Evolutionary conservation across 2,329 filamentous ascomycete genomes (phyloP).

Genomic region (Aspergillus ruber): DNA sequence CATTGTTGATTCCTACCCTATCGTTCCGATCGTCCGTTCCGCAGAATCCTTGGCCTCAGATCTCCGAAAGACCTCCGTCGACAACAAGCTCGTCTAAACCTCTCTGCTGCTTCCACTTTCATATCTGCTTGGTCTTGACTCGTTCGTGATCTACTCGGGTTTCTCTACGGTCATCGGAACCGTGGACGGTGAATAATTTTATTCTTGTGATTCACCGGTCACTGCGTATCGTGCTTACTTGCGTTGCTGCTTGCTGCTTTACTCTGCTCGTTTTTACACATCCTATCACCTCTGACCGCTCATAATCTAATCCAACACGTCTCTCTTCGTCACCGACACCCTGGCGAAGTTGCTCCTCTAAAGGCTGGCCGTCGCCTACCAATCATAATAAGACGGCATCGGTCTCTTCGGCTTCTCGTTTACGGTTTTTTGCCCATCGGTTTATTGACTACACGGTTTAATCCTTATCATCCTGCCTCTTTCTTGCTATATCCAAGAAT

Average conservation of each 20-base stretch:
- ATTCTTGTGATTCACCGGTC: conserved; percentile 4
- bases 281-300: no score
- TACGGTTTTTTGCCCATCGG: conserved; percentile 27
- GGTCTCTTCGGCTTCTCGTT: conserved; percentile 24
- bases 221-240: not conserved
- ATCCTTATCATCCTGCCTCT: conserved; percentile 10
- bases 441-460: conserved; percentile 20
- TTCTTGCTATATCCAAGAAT: conserved; percentile 9
- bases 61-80: conserved; percentile 20
- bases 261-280: no score
- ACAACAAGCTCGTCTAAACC: conserved; percentile 21
- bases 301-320: not conserved
- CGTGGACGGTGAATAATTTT: conserved; percentile 9
- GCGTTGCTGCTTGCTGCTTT: conserved; percentile 1
- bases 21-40: conserved; percentile 33
- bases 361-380: conserved; percentile 28
- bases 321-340: conserved; percentile 8
- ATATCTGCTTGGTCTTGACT: conserved; percentile 7
- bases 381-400: conserved; percentile 21
- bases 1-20: conserved; percentile 25
- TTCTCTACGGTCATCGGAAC: conserved; percentile 21
- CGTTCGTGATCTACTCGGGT: conserved; percentile 16
- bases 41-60: conserved; percentile 26
- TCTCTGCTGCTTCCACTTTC: conserved; percentile 8
- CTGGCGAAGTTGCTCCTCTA: conserved; percentile 19